phyloP scores from a whole-genome alignment of 257 asterid species.

The Jaltomata sinuosa region DNA sequence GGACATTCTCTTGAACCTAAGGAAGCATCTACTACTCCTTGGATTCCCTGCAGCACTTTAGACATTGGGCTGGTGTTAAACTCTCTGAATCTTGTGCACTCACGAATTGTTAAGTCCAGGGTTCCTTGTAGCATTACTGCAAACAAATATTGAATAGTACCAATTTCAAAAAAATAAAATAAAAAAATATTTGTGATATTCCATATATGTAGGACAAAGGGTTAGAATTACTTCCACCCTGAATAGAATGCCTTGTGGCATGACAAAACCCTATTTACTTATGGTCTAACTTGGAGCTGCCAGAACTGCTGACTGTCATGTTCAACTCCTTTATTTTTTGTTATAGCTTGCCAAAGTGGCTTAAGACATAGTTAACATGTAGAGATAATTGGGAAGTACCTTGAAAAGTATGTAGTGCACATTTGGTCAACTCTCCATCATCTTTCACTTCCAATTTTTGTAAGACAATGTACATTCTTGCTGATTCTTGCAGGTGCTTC shows the following conservation, averaged over 20 bases:
- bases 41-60: not conserved
- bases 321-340: not conserved
- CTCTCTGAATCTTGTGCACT: not conserved
- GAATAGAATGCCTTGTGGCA: not conserved
- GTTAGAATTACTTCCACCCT: not conserved
- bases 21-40: not conserved
- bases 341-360: not conserved
- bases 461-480: not conserved
- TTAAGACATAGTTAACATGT: not conserved
- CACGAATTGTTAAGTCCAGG: not conserved
- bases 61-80: not conserved
- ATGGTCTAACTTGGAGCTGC: not conserved
- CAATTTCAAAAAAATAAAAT: too few species aligned
- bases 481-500: slow-evolving; percentile 47
- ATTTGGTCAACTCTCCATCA: not conserved
- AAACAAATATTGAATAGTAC: too few species aligned
- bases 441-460: not conserved
- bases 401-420: not conserved
- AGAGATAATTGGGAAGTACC: not conserved
- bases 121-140: not conserved
- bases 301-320: not conserved
- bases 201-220: not conserved
- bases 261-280: not conserved
- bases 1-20: not conserved
- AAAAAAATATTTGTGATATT: not conserved